Conservation (phyloP, 2,329 filamentous ascomycete genomes). For the Seiridium unicorne region DNA sequence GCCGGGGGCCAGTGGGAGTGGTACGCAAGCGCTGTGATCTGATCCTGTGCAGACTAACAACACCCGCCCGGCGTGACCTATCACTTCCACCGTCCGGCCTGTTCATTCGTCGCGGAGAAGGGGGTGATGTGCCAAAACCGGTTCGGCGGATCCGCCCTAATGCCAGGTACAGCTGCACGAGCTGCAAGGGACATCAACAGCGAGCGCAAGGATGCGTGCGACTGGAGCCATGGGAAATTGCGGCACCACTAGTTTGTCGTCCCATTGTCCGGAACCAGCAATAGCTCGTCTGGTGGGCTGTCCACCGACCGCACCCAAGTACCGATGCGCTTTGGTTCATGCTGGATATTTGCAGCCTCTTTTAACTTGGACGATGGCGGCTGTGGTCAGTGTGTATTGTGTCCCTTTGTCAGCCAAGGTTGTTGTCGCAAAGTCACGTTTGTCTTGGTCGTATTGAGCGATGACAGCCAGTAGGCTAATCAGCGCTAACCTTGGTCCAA, state of each 20-base stretch:
- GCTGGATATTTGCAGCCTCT: too few species aligned
- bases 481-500: too few species aligned
- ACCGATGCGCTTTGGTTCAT: too few species aligned
- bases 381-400: too few species aligned
- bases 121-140: not conserved
- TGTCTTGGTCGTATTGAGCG: too few species aligned
- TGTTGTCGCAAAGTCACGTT: too few species aligned
- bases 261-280: constrained; percentile 10
- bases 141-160: constrained; percentile 4
- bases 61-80: not conserved
- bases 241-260: constrained; percentile 9
- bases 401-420: too few species aligned
- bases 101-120: not conserved
- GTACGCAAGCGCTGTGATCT: not conserved
- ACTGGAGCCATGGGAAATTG: constrained; percentile 8
- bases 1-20: too few species aligned
- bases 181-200: not conserved
- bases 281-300: constrained; percentile 1
- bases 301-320: not conserved
- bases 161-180: constrained; percentile 10
- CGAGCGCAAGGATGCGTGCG: not conserved
- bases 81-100: not conserved
- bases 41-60: not conserved
- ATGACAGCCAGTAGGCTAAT: too few species aligned
- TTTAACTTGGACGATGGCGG: too few species aligned